These are phyloP conservation scores for Arthrinium phaeospermum DNA, from an alignment of 2,329 filamentous ascomycete genomes.

Conservation along the genomic window DNA sequence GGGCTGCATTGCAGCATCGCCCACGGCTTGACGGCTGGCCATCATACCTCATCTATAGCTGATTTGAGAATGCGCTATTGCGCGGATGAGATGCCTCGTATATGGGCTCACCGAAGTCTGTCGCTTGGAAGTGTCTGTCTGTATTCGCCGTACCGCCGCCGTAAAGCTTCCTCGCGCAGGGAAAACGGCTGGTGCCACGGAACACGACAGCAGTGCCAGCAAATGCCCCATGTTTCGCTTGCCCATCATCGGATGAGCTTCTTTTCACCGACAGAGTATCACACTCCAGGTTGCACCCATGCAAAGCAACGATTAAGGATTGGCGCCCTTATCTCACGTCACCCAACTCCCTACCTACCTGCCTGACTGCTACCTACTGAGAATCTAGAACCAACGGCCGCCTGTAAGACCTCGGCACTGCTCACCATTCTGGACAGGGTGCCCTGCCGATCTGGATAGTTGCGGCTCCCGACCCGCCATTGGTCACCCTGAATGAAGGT, in stretches of 20 bases:
- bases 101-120: neutral
- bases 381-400: constrained; percentile 3
- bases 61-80: neutral
- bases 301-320: neutral
- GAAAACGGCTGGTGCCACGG: neutral
- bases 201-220: neutral
- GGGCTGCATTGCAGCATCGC: constrained; percentile 1
- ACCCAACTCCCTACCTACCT: neutral
- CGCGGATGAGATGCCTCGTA: neutral
- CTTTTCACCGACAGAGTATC: neutral
- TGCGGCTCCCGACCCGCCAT: neutral
- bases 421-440: neutral
- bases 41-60: neutral
- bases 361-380: neutral
- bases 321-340: neutral
- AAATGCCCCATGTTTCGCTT: neutral
- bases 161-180: neutral
- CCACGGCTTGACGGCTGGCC: too few relatives aligned
- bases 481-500: neutral
- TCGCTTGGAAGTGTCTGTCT: neutral
- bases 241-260: neutral
- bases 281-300: constrained; percentile 5
- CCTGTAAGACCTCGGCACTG: neutral
- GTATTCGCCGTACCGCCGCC: neutral
- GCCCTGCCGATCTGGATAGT: constrained; percentile 3